phyloP scores from a whole-genome alignment of 768 basidiomycete species.

The Candolleomyces aberdarensis region DNA sequence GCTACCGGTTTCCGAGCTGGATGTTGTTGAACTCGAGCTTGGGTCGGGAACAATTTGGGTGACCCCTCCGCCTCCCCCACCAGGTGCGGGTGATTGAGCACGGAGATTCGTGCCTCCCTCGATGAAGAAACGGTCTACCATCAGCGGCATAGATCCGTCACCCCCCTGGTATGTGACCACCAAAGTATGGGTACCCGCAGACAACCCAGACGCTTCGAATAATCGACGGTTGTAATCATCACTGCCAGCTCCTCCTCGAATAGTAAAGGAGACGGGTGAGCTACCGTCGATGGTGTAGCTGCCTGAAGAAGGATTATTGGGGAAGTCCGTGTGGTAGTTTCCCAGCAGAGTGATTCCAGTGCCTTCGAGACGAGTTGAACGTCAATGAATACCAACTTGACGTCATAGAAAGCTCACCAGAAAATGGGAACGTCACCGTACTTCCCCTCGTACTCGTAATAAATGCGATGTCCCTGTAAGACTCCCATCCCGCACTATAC shows the following conservation, averaged over 20 bases:
- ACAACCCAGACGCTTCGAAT: not conserved
- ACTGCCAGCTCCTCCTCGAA: not conserved
- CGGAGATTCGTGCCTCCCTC: too few relatives aligned
- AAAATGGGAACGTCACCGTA: not conserved
- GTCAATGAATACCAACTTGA: not conserved
- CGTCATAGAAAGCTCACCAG: not conserved
- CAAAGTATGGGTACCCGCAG: slow-evolving; percentile 1
- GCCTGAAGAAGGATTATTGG: not conserved
- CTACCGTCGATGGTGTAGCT: not conserved
- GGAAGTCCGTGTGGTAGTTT: not conserved
- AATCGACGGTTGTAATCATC: slow-evolving; percentile 4
- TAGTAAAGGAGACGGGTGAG: not conserved
- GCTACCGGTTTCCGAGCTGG: too few relatives aligned
- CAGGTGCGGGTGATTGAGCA: too few relatives aligned
- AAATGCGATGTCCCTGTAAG: not conserved
- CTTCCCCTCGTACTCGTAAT: not conserved
- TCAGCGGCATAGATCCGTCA: too few relatives aligned
- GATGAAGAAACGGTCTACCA: too few relatives aligned
- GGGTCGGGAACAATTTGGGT: too few relatives aligned
- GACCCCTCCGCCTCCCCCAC: too few relatives aligned
- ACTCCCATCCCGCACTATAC: not conserved
- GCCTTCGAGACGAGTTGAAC: not conserved
- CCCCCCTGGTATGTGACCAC: not conserved
- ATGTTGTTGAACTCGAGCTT: too few relatives aligned
- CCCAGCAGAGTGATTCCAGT: not conserved